Percentiles rank a stretch among this genome's conserved stretches.
phyloP scores from a whole-genome alignment of 371 early-diverging fungal species.

The Apophysomyces elegans region DNA sequence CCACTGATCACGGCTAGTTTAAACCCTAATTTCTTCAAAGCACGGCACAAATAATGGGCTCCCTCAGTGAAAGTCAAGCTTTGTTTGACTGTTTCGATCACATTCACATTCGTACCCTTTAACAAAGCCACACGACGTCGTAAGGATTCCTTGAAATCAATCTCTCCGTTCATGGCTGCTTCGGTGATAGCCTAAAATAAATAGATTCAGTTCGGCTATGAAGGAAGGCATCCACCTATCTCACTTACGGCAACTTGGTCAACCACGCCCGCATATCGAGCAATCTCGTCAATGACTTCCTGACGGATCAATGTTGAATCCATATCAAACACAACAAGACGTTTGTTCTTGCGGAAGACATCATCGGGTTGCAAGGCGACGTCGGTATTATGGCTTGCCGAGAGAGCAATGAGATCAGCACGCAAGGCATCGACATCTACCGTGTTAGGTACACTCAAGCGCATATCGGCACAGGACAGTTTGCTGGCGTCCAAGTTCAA shows the following conservation, averaged over 20 bases:
- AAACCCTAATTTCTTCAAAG: conserved; percentile 89
- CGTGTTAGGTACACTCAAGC: conserved; percentile 73
- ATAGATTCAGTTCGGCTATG: conserved; percentile 8
- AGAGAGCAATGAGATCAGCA: conserved; percentile 71
- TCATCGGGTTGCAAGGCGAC: conserved; percentile 88
- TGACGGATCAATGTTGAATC: conserved; percentile 97
- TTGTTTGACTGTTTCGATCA: conserved; percentile 78
- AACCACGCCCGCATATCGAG: conserved; percentile 87
- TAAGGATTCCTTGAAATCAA: conserved; percentile 94
- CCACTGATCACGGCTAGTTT: conserved; percentile 95
- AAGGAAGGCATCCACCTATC: background rate
- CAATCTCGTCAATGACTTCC: conserved; percentile 98
- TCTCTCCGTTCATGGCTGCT: conserved; percentile 95
- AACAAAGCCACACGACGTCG: conserved; percentile 86
- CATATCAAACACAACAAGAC: conserved; percentile 98
- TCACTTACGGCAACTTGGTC: conserved; percentile 85
- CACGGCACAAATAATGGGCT: conserved; percentile 85
- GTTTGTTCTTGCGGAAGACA: conserved; percentile 88
- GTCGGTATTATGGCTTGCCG: conserved; percentile 73
- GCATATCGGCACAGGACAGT: conserved; percentile 80
- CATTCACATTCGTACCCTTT: conserved; percentile 82
- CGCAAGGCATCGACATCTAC: conserved; percentile 67
- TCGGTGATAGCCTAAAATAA: conserved; percentile 83
- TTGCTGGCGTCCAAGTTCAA: conserved; percentile 61
- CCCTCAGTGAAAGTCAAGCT: conserved; percentile 89